Conservation (phyloP, 2,329 filamentous ascomycete species). For the Scedosporium aurantiacum region DNA sequence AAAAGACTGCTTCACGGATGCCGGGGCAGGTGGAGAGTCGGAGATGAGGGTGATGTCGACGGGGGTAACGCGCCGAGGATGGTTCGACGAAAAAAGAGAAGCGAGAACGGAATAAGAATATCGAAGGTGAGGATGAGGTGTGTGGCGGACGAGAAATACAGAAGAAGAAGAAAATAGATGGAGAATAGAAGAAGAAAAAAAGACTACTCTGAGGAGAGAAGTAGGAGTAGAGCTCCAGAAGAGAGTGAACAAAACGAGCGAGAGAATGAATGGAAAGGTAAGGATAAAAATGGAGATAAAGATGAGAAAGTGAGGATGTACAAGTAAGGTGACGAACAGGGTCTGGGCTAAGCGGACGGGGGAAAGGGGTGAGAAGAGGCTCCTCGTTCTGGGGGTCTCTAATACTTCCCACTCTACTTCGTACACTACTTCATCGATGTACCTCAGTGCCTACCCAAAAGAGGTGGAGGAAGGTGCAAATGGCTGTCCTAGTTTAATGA, state of each 20-base stretch:
- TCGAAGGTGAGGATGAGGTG: slow-evolving; percentile 4
- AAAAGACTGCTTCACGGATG: slow-evolving; percentile 19
- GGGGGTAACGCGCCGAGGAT: neutral
- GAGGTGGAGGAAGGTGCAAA: slow-evolving; percentile 16
- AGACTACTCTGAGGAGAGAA: slow-evolving; percentile 8
- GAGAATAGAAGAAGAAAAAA: slow-evolving; percentile 8
- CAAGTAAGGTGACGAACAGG: slow-evolving; percentile 6
- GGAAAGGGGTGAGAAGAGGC: slow-evolving; percentile 2
- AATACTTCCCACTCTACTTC: no score
- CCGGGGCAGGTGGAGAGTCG: neutral
- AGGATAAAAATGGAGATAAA: neutral
- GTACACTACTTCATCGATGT: neutral
- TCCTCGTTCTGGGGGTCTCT: neutral
- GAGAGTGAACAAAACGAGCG: slow-evolving; percentile 7
- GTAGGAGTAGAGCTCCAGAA: slow-evolving; percentile 8
- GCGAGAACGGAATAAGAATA: neutral
- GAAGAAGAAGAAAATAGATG: slow-evolving; percentile 4
- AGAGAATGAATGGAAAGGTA: slow-evolving; percentile 6
- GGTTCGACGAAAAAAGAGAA: neutral
- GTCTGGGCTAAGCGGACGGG: slow-evolving; percentile 4
- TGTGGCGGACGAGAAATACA: neutral
- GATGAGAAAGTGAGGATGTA: slow-evolving; percentile 3
- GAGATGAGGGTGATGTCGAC: neutral
- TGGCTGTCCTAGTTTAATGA: slow-evolving; percentile 25
- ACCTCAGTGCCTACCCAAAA: slow-evolving; percentile 8